These are phyloP conservation scores for Hysterangium stoloniferum DNA, from an alignment of 768 basidiomycete genomes.

Conservation along the genomic window DNA sequence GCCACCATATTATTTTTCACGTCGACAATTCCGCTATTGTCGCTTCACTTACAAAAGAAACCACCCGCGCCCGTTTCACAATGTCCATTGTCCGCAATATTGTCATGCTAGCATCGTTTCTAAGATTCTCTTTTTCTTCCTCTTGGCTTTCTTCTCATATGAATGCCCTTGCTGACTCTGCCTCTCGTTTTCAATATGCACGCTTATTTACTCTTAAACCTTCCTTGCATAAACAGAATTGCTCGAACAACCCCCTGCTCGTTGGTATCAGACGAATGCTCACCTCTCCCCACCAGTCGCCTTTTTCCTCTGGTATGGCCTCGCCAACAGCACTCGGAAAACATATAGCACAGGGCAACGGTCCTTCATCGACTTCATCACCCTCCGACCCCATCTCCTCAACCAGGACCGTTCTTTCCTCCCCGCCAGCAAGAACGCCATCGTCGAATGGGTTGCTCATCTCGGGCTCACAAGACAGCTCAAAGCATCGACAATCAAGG, in stretches of 20 bases:
- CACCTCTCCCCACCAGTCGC: conserved; percentile 13
- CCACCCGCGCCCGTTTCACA: no score
- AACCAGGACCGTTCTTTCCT: no score
- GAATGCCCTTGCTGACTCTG: conserved; percentile 17
- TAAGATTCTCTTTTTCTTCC: conserved; percentile 14
- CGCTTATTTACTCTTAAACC: conserved; percentile 22
- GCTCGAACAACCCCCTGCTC: conserved; percentile 14
- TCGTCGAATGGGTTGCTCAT: no score
- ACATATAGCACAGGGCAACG: conserved; percentile 26
- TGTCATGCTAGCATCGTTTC: conserved; percentile 13
- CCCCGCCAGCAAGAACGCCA: no score
- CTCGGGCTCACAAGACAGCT: no score
- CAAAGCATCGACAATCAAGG: conserved; percentile 21
- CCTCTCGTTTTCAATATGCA: conserved; percentile 18
- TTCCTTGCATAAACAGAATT: conserved; percentile 18
- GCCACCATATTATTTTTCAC: conserved; percentile 23
- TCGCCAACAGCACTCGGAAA: conserved; percentile 23
- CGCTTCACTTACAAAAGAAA: no score
- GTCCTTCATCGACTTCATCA: conserved; percentile 23
- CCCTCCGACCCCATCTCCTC: conserved; percentile 4
- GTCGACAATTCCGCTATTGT: conserved; percentile 25
- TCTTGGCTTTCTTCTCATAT: conserved; percentile 14
- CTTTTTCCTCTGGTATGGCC: conserved; percentile 25
- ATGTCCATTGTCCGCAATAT: no score
- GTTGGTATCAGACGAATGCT: conserved; percentile 16